Percentiles rank a stretch among this genome's conserved stretches.
Evolutionary conservation across 306 rosid genomes (phyloP).

Genomic region (Pterocarpus macrocarpus): DNA sequence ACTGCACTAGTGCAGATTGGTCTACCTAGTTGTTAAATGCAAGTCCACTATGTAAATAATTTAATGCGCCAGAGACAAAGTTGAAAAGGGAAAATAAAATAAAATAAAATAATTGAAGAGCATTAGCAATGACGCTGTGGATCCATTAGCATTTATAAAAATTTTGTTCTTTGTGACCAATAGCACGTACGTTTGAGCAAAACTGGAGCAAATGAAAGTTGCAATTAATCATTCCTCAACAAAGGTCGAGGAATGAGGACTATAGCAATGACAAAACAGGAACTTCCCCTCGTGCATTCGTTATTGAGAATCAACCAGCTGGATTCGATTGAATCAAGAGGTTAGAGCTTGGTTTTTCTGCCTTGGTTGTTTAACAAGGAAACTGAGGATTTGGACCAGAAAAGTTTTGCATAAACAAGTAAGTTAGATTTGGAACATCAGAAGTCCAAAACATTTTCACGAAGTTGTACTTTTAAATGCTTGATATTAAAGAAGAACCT

Average conservation of each 20-base stretch:
- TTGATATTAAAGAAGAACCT: conserved; percentile 27
- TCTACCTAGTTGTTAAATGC: conserved; percentile 30
- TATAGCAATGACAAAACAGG: background rate
- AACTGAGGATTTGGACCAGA: conserved; percentile 38
- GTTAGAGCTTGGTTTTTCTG: background rate
- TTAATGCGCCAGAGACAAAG: conserved; percentile 39
- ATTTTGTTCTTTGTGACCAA: conserved; percentile 9
- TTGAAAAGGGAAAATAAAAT: conserved; percentile 8
- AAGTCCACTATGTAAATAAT: conserved; percentile 53
- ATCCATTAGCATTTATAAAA: conserved; percentile 28
- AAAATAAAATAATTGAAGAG: background rate
- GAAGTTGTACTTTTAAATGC: conserved; percentile 41
- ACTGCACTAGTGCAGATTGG: conserved; percentile 6
- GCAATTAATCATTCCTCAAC: conserved; percentile 14
- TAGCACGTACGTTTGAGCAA: background rate
- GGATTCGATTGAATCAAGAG: background rate
- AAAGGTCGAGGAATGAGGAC: background rate
- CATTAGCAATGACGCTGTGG: conserved; percentile 32
- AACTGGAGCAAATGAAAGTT: conserved; percentile 38
- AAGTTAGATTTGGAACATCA: background rate
- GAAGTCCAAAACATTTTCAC: conserved; percentile 38
- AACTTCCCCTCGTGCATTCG: conserved; percentile 3
- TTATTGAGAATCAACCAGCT: conserved; percentile 1
- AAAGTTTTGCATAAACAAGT: conserved; percentile 17
- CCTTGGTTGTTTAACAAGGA: background rate